These are phyloP conservation scores for Exophiala aquamarina DNA, from an alignment of 2,329 filamentous ascomycete genomes.

Conservation along the genomic window DNA sequence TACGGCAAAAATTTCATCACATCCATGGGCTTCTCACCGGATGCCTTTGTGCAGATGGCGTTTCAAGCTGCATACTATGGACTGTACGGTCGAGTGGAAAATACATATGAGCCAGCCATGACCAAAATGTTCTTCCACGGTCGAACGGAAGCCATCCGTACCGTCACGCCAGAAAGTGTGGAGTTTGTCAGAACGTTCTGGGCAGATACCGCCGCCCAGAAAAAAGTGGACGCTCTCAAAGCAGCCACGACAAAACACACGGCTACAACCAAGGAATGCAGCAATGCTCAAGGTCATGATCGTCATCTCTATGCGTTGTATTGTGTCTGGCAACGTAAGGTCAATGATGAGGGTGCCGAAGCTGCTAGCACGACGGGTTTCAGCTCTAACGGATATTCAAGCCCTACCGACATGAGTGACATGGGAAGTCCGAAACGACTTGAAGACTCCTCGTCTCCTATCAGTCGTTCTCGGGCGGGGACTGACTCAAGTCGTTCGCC, in stretches of 20 bases:
- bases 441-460: slow-evolving; percentile 31
- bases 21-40: slow-evolving; percentile 92
- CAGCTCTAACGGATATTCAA: slow-evolving; percentile 65
- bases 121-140: slow-evolving; percentile 93
- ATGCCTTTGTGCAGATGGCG: slow-evolving; percentile 98
- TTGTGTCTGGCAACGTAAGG: slow-evolving; percentile 87
- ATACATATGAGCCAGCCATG: slow-evolving; percentile 97
- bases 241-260: slow-evolving; percentile 83
- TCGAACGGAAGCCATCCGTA: slow-evolving; percentile 87
- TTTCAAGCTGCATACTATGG: slow-evolving; percentile 98
- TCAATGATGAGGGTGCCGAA: slow-evolving; percentile 68
- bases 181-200: slow-evolving; percentile 92
- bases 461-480: slow-evolving; percentile 48
- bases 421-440: slow-evolving; percentile 29
- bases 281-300: slow-evolving; percentile 88
- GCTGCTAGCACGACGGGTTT: slow-evolving; percentile 51
- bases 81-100: slow-evolving; percentile 88
- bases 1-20: slow-evolving; percentile 99
- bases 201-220: slow-evolving; percentile 78
- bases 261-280: slow-evolving; percentile 75
- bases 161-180: slow-evolving; percentile 72
- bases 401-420: slow-evolving; percentile 45
- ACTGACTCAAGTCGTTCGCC: slow-evolving; percentile 39
- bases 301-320: slow-evolving; percentile 91
- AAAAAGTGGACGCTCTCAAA: slow-evolving; percentile 82